Base-by-base conservation (phyloP, 1,139 yeast genomes). In the Arxiozyma bovina region DNA sequence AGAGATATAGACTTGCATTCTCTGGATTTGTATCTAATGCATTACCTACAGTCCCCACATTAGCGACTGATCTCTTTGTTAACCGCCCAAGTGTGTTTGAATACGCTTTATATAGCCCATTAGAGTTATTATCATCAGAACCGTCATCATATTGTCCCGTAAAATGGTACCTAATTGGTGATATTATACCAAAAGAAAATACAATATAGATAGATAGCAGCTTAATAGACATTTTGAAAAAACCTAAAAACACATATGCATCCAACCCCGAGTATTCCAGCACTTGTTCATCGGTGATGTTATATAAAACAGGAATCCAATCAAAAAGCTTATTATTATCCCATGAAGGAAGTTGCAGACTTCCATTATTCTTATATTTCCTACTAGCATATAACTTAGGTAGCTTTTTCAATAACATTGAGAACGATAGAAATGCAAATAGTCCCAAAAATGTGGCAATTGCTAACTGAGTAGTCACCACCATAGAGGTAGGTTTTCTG, bases 211-310 rank as follows among this genome's bases (percentile, higher is more conserved):
- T 66, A 0, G 77, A 64, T 41, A 85, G 68, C 9, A 82, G 69
- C 61, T 78, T 80, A 52, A 85, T 84, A 60, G 86, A 76, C 87
- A 85, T 84, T 61, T 83, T 83, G 73, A 85, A 86, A 67, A 86
- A 85, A 0, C 86, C 84, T 42, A 86, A 68, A 63, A 85, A 85
- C 48, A 91, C 97, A 70, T 80, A 90, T 0, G 98, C 97, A 71
- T 93, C 99, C 47, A 93, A 73, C 0, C 99, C 99, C 0, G 97
- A 96, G 65, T 85, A 85, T 58, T 88, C 91, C 53, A 93, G 74
- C 1, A 93, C 81, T 60, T 90, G 89, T 42, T 80, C 78, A 63
- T 93, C 98, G 27, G 78, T 76, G 20, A 90, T 81, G 20, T 70
- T 71, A 67, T 80, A 81, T 20, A 91, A 72, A 0, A 82, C 79